Base-by-base conservation (phyloP, 2,329 filamentous ascomycete species). In the Diaporthe australafricana region DNA sequence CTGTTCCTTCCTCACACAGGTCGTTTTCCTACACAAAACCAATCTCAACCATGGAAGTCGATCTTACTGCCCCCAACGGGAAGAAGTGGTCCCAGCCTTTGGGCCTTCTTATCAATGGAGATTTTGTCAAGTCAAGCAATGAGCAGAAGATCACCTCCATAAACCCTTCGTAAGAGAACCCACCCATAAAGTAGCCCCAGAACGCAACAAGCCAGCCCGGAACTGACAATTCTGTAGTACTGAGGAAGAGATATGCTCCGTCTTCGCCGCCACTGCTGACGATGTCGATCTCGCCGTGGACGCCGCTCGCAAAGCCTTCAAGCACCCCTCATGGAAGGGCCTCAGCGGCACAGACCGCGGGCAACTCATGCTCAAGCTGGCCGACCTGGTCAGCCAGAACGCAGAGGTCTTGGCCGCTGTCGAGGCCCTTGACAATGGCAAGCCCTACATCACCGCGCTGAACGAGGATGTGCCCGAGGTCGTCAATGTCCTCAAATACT, bases 81-180 rank as follows among this genome's bases (percentile, higher is more conserved):
- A 86, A 84, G 80, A 91, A 88, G 77, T 95, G 93, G 83, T 85
- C 82, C 16, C 92, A 94, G 83, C 93, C 93, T 2, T 86, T 89
- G 55, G 94, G 94, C n/a, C 87, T 96, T 11, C 95, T 95, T 82
- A 94, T 95, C 84, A 93, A 94, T 84, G 94, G 95, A 75, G 92
- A 94, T 79, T 95, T 93, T 80, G 90, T 94, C 68, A 86, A 89
- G 77, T 89, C 91, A 70, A 90, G 87, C 80, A 88, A 87, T 17
- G 90, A 88, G 55, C 86, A 91, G 78, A 93, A 87, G 76, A 87
- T 95, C 68, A 84, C 87, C 17, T 88, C 89, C 22, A 88, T 94
- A 77, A 94, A 94, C 78, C 93, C 93, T 56, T 88, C 88, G 91
- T 93, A 83, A 74, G 85, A 45, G 66, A n/a, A 30, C n/a, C 8